Base-by-base conservation (phyloP, 352 stramenopile genomes). In the Globisporangium middletonii region DNA sequence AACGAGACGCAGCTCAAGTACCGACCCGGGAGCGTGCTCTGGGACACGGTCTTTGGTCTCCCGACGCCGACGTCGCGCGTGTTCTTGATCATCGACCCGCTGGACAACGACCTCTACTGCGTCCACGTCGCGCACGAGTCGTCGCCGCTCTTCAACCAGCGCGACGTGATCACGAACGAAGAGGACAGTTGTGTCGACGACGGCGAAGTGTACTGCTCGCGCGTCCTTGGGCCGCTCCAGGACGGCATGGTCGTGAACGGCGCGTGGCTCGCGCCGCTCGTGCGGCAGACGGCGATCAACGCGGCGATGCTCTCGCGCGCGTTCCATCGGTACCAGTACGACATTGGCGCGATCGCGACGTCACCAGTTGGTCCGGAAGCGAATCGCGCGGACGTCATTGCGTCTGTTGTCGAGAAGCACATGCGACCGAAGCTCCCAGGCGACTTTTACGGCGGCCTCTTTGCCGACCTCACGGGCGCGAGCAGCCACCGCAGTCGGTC, bases 1-100 rank as follows among this genome's bases (percentile, higher is more conserved):
- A 95, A 93, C 53, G 85, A 95, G 50, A 89, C 72, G 43, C 85
- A 95, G 55, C 81, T 92, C 64, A 89, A 85, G 33, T 95, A 95
- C 49, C 74, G 71, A 13, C 85, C 83, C 4, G 83, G 83, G 1
- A 90, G 69, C 30, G 77, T 89, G 26, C 65, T 95, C 7, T 95
- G 85, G 85, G 82, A 92, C 26, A 72, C 80, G 1, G 75, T 77
- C 12, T 91, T 88, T 58, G 79, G 84, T 35, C 67, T 95, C 23
- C 83, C 85, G 18, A 83, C 77, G 23, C 85, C 85, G 16, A 92
- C 79, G 23, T 90, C 85, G 3, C 77, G 82, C 37, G 79, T 93
- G 8, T 71, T 88, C 43, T 67, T 95, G 38, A 82, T 95, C 52
- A 91, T 95, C 52, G 81, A 95, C 13, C 85, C 85, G 23, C 59